Conservation (phyloP, 305 asterid genomes). For the Salvia sclarea region DNA sequence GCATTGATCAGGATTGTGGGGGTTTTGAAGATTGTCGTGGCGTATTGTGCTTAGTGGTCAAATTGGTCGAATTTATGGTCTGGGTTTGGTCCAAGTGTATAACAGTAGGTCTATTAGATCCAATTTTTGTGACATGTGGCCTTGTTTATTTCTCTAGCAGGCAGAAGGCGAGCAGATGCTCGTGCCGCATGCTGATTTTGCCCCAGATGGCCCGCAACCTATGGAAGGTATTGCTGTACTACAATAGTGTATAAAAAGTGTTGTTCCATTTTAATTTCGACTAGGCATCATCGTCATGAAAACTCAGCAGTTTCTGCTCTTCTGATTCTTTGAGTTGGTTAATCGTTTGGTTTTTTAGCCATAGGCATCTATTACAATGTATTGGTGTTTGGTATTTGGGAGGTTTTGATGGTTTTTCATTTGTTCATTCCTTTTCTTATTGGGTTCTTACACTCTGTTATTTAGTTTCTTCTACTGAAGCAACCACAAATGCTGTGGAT, state of each 20-base stretch:
- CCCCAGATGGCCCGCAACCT: conserved; percentile 50
- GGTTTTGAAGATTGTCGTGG: conserved; percentile 22
- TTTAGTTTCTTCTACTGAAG: conserved; percentile 40
- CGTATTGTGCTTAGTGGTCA: background rate
- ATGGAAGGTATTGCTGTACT: conserved; percentile 49
- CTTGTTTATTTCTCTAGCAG: conserved; percentile 36
- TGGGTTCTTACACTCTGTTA: conserved; percentile 12
- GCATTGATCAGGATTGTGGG: conserved; percentile 31
- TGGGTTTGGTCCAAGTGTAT: conserved; percentile 29
- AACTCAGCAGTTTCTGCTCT: background rate
- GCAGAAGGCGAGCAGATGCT: conserved; percentile 51
- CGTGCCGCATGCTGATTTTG: conserved; percentile 45
- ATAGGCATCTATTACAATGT: background rate
- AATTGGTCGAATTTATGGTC: conserved; percentile 33
- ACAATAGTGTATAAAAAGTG: background rate
- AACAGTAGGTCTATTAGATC: conserved; percentile 28
- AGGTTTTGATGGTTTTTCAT: conserved; percentile 13
- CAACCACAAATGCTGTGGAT: conserved; percentile 39
- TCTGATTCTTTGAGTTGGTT: conserved; percentile 8
- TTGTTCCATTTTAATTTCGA: background rate
- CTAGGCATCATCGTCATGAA: background rate
- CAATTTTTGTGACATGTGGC: conserved; percentile 29
- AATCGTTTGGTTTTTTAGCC: background rate
- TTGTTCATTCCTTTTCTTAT: background rate
- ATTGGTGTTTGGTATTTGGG: conserved; percentile 9